These are phyloP conservation scores for Gypsophila paniculata DNA, from an alignment of 179 eudicot genomes.

Conservation along the genomic window DNA sequence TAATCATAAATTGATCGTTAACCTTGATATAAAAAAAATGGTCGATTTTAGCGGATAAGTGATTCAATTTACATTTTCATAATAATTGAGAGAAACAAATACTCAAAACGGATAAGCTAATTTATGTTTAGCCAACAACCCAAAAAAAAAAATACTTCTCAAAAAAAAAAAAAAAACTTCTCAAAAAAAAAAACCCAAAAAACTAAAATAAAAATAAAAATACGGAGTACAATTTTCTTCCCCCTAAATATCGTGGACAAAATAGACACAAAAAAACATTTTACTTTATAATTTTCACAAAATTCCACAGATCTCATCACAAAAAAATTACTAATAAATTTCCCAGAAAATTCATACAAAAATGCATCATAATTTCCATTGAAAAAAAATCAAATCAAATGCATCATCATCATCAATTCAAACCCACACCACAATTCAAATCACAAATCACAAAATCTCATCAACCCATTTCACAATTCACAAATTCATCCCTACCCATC, in stretches of 20 bases:
- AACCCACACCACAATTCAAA: conserved; percentile 4
- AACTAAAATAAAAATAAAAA: neutral
- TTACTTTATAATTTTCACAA: neutral
- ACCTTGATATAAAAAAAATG: too few species aligned
- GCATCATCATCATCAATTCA: neutral
- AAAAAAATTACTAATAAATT: neutral
- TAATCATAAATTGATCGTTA: too few species aligned
- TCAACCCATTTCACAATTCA: neutral
- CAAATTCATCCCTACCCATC: neutral
- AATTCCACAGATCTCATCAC: conserved; percentile 14
- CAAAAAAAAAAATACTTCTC: too few species aligned
- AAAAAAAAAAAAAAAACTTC: too few species aligned
- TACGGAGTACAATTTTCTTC: too few species aligned
- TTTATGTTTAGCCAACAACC: neutral
- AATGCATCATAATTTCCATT: neutral
- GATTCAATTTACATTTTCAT: too few species aligned
- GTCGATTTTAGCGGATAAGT: too few species aligned
- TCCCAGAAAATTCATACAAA: neutral
- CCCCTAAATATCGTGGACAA: conserved; percentile 18
- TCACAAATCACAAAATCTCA: neutral
- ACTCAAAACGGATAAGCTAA: too few species aligned
- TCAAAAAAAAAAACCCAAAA: neutral
- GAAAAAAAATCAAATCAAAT: neutral
- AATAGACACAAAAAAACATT: neutral
- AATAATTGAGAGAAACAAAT: too few species aligned